Evolutionary conservation across 1,284 basidiomycete species (phyloP).

Genomic region (Cryptococcus sp.): DNA sequence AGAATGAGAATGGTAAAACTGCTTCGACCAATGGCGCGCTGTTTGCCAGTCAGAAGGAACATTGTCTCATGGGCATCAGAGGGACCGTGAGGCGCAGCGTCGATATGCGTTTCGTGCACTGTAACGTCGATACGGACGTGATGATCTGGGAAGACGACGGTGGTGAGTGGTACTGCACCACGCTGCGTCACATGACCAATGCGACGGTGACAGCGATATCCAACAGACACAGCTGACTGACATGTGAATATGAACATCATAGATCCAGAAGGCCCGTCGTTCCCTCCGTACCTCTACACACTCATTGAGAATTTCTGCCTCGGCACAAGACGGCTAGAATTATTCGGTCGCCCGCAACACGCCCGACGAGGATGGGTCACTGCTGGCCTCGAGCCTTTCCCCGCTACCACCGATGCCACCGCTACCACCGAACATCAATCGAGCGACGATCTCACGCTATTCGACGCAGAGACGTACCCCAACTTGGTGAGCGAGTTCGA

Average conservation of each 20-base stretch:
- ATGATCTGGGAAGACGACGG: constrained; percentile 73
- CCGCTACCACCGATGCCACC: not conserved
- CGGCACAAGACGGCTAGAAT: constrained; percentile 84
- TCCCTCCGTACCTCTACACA: constrained; percentile 89
- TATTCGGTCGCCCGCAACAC: constrained; percentile 75
- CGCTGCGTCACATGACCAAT: not conserved
- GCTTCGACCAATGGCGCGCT: constrained; percentile 49
- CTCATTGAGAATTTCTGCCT: constrained; percentile 98
- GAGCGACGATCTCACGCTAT: constrained; percentile 48
- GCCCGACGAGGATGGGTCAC: constrained; percentile 92
- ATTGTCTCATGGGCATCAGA: constrained; percentile 97
- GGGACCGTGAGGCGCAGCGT: constrained; percentile 93
- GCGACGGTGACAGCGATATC: too few species aligned
- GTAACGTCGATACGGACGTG: constrained; percentile 97
- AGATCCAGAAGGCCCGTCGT: constrained; percentile 60
- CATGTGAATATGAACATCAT: not conserved
- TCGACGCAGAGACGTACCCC: constrained; percentile 62
- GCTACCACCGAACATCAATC: constrained; percentile 15
- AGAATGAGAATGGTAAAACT: constrained; percentile 6
- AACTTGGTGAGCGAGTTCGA: constrained; percentile 29
- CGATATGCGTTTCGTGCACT: constrained; percentile 95
- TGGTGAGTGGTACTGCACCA: constrained; percentile 31
- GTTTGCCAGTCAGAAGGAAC: constrained; percentile 86
- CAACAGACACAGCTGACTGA: too few species aligned
- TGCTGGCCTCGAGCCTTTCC: constrained; percentile 58